Percentiles rank a stretch among this genome's conserved stretches.
Conservation (phyloP, 331 rosid genomes). For the Telfairia occidentalis region DNA sequence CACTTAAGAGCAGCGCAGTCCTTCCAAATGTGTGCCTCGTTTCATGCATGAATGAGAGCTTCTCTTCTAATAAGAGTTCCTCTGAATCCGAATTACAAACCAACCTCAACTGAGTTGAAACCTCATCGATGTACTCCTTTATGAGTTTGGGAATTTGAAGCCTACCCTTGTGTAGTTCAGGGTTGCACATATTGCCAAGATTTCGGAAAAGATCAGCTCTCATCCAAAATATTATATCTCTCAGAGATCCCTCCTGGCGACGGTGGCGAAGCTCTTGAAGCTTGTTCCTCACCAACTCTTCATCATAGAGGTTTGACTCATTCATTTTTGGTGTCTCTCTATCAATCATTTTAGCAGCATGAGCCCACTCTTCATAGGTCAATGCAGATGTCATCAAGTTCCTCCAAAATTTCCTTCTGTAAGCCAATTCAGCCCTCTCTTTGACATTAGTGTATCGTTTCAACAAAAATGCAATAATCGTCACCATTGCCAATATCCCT, state of each 20-base stretch:
- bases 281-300: constrained; percentile 69
- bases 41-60: constrained; percentile 86
- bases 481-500: constrained; percentile 81
- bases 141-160: constrained; percentile 80
- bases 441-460: constrained; percentile 77
- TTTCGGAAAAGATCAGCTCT: constrained; percentile 90
- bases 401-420: constrained; percentile 88
- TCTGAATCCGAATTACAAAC: constrained; percentile 82
- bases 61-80: constrained; percentile 77
- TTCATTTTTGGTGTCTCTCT: constrained; percentile 75
- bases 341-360: constrained; percentile 98
- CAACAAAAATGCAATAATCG: constrained; percentile 68
- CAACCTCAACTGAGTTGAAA: constrained; percentile 81
- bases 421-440: constrained; percentile 73
- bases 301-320: constrained; percentile 74
- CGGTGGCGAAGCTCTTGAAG: constrained; percentile 83
- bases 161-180: constrained; percentile 84
- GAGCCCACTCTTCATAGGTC: constrained; percentile 97
- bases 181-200: constrained; percentile 89
- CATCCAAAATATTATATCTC: constrained; percentile 88
- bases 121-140: constrained; percentile 82
- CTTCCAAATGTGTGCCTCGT: constrained; percentile 96
- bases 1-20: constrained; percentile 89
- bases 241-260: constrained; percentile 61
- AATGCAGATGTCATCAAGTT: constrained; percentile 88